Conservation (phyloP, 139 green algal species). For the Trebouxia sp. region DNA sequence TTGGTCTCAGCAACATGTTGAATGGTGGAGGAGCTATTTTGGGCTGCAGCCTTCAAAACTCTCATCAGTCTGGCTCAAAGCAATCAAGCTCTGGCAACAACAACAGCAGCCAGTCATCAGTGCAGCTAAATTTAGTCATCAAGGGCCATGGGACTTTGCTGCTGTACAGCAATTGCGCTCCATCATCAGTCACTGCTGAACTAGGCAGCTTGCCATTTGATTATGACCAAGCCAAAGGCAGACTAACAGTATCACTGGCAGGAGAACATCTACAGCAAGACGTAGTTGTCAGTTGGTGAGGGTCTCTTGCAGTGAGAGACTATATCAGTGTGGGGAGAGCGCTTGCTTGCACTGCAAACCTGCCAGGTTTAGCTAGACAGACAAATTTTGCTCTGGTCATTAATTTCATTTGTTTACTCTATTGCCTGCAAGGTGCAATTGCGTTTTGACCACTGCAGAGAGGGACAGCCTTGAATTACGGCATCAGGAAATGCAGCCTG, state of each 20-base stretch:
- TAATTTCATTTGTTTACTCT: too few relatives aligned
- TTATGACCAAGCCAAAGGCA: not conserved
- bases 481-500: too few relatives aligned
- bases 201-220: constrained; percentile 4
- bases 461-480: too few relatives aligned
- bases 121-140: constrained; percentile 11
- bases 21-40: constrained; percentile 76
- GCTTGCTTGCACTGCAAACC: too few relatives aligned
- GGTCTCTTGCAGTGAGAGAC: not conserved
- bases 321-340: too few relatives aligned
- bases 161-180: constrained; percentile 29
- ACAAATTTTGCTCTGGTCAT: too few relatives aligned
- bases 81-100: not conserved
- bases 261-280: not conserved
- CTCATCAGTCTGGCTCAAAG: too few relatives aligned
- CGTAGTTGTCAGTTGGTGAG: constrained; percentile 17
- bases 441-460: too few relatives aligned
- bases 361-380: too few relatives aligned
- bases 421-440: too few relatives aligned
- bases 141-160: constrained; percentile 37
- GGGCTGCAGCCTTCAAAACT: constrained; percentile 40
- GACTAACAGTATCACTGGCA: constrained; percentile 27
- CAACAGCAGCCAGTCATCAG: not conserved
- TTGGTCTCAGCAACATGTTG: constrained; percentile 74
- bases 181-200: constrained; percentile 5